phyloP scores from a whole-genome alignment of 2,329 filamentous ascomycete genomes.

The Colletotrichum camelliae region DNA sequence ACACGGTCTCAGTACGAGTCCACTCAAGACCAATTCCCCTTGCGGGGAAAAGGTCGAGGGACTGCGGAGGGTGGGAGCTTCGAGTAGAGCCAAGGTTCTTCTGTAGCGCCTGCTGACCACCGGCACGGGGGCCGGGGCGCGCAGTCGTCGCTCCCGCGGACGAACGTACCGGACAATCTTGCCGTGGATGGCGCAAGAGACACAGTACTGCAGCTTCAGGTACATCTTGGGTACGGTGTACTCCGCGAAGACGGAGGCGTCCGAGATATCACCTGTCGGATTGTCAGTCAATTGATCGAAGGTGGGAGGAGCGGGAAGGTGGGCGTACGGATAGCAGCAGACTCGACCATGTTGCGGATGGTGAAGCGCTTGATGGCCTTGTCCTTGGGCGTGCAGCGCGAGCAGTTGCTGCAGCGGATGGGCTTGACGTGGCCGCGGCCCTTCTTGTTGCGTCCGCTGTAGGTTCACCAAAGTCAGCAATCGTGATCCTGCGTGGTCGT shows the following conservation, averaged over 20 bases:
- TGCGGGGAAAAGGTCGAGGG: not conserved
- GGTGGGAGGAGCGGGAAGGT: not conserved
- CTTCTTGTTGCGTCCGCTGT: slow-evolving; percentile 98
- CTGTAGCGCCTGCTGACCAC: slow-evolving; percentile 54
- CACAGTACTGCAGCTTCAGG: slow-evolving; percentile 99
- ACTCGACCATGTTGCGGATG: slow-evolving; percentile 99
- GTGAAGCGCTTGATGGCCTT: slow-evolving; percentile 99
- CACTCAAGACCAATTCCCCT: not conserved
- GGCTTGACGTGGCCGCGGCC: slow-evolving; percentile 99
- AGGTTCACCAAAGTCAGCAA: slow-evolving; percentile 27
- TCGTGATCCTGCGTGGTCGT: not conserved
- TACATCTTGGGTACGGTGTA: slow-evolving; percentile 99
- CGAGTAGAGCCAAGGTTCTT: slow-evolving; percentile 65
- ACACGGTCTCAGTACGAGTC: slow-evolving; percentile 2
- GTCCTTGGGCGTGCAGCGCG: slow-evolving; percentile 94
- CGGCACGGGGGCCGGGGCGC: slow-evolving; percentile 27
- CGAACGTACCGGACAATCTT: slow-evolving; percentile 99
- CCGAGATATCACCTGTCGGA: slow-evolving; percentile 97
- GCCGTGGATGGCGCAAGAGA: slow-evolving; percentile 99
- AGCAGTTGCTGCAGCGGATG: slow-evolving; percentile 80
- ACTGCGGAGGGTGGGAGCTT: not conserved
- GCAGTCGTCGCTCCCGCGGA: slow-evolving; percentile 65
- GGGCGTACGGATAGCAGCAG: slow-evolving; percentile 96
- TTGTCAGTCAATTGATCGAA: slow-evolving; percentile 5
- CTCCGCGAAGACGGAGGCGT: slow-evolving; percentile 98